Conservation (phyloP, 495 filamentous ascomycete species). For the Sordaria brevicollis region DNA sequence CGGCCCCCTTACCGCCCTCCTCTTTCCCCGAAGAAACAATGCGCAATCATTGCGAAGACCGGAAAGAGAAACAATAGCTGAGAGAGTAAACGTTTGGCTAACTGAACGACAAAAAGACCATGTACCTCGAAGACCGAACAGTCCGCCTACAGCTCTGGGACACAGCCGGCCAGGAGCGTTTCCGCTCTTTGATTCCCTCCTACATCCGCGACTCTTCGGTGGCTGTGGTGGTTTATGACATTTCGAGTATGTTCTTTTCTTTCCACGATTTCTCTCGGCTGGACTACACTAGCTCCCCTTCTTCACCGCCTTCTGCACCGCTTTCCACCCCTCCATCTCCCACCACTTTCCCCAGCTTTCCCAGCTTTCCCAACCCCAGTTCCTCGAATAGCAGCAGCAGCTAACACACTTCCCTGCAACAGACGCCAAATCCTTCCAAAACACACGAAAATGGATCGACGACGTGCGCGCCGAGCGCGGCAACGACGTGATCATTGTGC, state of each 20-base stretch:
- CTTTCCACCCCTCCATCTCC: neutral
- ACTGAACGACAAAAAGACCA: constrained; percentile 50
- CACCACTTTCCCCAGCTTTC: neutral
- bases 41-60: neutral
- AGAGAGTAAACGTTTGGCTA: neutral
- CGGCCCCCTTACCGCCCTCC: neutral
- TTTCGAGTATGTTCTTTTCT: constrained; percentile 51
- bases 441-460: constrained; percentile 98
- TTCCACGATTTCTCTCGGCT: neutral
- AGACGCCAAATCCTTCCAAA: constrained; percentile 90
- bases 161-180: constrained; percentile 93
- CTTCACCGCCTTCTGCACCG: neutral
- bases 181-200: constrained; percentile 90
- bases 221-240: constrained; percentile 97
- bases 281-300: too few relatives aligned
- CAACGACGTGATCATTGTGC: constrained; percentile 95
- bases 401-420: constrained; percentile 6
- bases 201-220: constrained; percentile 97
- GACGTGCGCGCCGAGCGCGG: constrained; percentile 94
- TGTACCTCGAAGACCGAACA: constrained; percentile 98
- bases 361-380: neutral
- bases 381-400: neutral
- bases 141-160: constrained; percentile 98
- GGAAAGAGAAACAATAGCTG: neutral
- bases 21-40: neutral